phyloP scores from a whole-genome alignment of 2,329 filamentous ascomycete genomes.

The Pleoardoris graminearum region DNA sequence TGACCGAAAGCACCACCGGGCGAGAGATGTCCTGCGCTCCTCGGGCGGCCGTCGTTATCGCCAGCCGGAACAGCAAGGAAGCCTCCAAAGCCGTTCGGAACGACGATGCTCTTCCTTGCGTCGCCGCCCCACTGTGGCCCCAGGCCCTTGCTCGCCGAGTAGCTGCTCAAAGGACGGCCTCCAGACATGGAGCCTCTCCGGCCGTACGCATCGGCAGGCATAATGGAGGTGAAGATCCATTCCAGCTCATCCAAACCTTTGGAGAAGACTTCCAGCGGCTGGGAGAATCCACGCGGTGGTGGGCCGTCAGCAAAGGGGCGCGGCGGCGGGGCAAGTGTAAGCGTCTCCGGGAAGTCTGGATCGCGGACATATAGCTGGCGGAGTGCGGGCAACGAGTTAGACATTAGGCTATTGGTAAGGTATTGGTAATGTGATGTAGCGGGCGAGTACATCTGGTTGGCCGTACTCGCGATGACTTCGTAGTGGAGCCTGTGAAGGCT shows the following conservation, averaged over 20 bases:
- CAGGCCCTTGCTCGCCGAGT: conserved; percentile 51
- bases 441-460: conserved; percentile 59
- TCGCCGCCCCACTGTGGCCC: conserved; percentile 63
- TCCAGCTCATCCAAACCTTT: conserved; percentile 70
- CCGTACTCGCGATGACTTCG: conserved; percentile 71
- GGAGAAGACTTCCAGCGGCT: conserved; percentile 65
- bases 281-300: conserved; percentile 51
- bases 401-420: conserved; percentile 78
- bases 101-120: conserved; percentile 63
- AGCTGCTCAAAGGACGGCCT: conserved; percentile 51
- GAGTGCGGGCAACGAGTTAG: conserved; percentile 73
- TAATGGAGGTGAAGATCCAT: conserved; percentile 67
- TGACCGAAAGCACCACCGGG: conserved; percentile 31
- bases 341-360: conserved; percentile 76
- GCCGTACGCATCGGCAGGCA: conserved; percentile 53
- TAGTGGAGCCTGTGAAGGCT: conserved; percentile 76
- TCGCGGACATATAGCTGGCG: conserved; percentile 84
- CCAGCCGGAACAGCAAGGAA: conserved; percentile 64
- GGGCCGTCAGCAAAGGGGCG: conserved; percentile 54
- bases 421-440: conserved; percentile 77
- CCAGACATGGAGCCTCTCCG: conserved; percentile 46
- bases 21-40: conserved; percentile 36
- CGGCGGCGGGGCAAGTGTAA: conserved; percentile 71
- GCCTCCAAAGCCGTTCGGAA: conserved; percentile 68
- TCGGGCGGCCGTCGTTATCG: conserved; percentile 35